Evolutionary conservation across 2,329 filamentous ascomycete species (phyloP), one percentile per base, ranked within the genome.

Genomic region (Dactylonectria estremocensis): DNA sequence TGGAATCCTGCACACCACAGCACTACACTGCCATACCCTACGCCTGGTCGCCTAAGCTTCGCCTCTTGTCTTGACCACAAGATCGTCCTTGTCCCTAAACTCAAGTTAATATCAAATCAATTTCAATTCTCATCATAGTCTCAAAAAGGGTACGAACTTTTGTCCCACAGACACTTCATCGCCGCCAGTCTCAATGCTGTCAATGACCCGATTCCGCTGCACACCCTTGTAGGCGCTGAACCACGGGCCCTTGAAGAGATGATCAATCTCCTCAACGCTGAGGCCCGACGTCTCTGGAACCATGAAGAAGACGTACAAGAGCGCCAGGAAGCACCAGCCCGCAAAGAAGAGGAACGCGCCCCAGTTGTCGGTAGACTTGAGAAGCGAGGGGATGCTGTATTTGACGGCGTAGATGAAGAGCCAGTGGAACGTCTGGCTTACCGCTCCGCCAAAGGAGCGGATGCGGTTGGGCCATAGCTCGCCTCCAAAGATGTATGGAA

Each of bases 381-480:
- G 75, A 3, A 84, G 69, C 0, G 78, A 79, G 3, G 83, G 81
- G 1, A 75, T 69, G 5, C 72, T 79, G 13, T 72, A 74, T 31
- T 76, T 80, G 33, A 84, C 73, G 18, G 74, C 82, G 52, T 77
- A 84, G 69, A 78, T 77, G 69, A 84, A 85, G 0, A 83, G 75
- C 83, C 73, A 71, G 58, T 76, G 74, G 59, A 73, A 72, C 4
- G 46, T 22, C 35, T 74, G 73, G 0, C 52, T 55, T 1, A 69
- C 67, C 2, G 83, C 80, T n/a, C 76, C 76, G 20, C 83, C 83
- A 69, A 85, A 82, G 0, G 83, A 83, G 0, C 83, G 80, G 55
- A 85, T 80, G 3, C 79, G 79, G 65, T 85, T 84, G 0, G 84
- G 83, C 78, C 82, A 86, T 0, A 85, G 72, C 57, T 86, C 83